These are phyloP conservation scores for Phylloporus sp. DNA, from an alignment of 768 basidiomycete genomes.

Conservation along the genomic window DNA sequence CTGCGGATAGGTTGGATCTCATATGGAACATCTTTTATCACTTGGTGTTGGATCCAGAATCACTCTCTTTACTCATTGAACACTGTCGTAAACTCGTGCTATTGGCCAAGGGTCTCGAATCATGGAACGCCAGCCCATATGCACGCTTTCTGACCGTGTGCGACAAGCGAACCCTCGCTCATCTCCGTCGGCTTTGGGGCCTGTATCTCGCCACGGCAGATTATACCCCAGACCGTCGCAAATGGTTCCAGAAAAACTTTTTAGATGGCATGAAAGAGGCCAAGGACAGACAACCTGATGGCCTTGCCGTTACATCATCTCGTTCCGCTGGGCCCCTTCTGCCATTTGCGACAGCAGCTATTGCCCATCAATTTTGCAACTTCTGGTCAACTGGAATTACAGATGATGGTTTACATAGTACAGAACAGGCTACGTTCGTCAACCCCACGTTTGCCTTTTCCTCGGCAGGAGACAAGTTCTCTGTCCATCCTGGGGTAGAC, in stretches of 20 bases:
- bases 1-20: constrained; percentile 11
- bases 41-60: constrained; percentile 21
- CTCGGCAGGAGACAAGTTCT: constrained; percentile 15
- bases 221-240: constrained; percentile 8
- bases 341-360: constrained; percentile 3
- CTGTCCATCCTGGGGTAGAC: constrained; percentile 29
- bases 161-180: constrained; percentile 20
- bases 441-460: constrained; percentile 32
- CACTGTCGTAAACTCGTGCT: constrained; percentile 24
- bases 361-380: constrained; percentile 18
- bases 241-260: constrained; percentile 16
- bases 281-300: neutral
- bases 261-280: constrained; percentile 19
- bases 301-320: constrained; percentile 5
- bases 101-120: constrained; percentile 13
- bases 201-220: constrained; percentile 12
- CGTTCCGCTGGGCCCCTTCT: constrained; percentile 29
- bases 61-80: constrained; percentile 22
- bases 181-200: constrained; percentile 21
- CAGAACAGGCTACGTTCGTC: constrained; percentile 11
- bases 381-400: constrained; percentile 27
- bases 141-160: constrained; percentile 22
- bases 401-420: constrained; percentile 19
- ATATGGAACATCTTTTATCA: constrained; percentile 33
- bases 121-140: constrained; percentile 28